Evolutionary conservation across 768 basidiomycete genomes (phyloP).

Genomic region (Tricholoma sp.): DNA sequence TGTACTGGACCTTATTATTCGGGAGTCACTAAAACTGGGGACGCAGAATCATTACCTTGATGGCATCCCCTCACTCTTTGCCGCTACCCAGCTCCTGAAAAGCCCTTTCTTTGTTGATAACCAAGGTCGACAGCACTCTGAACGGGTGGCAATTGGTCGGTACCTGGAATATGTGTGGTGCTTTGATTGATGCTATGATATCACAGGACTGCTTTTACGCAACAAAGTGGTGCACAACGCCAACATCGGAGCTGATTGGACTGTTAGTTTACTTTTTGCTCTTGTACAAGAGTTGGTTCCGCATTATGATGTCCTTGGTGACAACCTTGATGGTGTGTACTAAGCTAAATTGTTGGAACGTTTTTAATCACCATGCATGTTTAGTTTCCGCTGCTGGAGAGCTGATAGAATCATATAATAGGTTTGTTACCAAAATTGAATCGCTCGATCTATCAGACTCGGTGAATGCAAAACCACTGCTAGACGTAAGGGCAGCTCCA

Average conservation of each 20-base stretch:
- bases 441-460: constrained; percentile 53
- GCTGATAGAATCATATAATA: constrained; percentile 62
- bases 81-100: constrained; percentile 42
- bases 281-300: constrained; percentile 65
- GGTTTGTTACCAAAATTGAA: constrained; percentile 54
- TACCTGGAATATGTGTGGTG: constrained; percentile 5
- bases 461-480: constrained; percentile 66
- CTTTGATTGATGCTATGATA: neutral
- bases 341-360: neutral
- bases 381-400: constrained; percentile 39
- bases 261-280: constrained; percentile 68
- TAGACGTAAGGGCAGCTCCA: constrained; percentile 56
- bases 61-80: constrained; percentile 66
- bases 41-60: constrained; percentile 72
- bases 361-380: neutral
- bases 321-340: constrained; percentile 41
- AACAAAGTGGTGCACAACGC: constrained; percentile 62
- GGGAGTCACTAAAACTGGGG: constrained; percentile 83
- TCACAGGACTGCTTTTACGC: constrained; percentile 61
- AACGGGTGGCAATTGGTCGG: constrained; percentile 58
- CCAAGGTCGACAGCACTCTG: constrained; percentile 34
- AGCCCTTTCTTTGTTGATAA: constrained; percentile 28
- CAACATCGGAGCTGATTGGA: constrained; percentile 61
- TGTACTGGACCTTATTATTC: constrained; percentile 65
- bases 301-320: constrained; percentile 37